Percentiles rank a stretch among this genome's conserved stretches.
Conservation (phyloP, 83 land plant genomes). For the Picea mariana region DNA sequence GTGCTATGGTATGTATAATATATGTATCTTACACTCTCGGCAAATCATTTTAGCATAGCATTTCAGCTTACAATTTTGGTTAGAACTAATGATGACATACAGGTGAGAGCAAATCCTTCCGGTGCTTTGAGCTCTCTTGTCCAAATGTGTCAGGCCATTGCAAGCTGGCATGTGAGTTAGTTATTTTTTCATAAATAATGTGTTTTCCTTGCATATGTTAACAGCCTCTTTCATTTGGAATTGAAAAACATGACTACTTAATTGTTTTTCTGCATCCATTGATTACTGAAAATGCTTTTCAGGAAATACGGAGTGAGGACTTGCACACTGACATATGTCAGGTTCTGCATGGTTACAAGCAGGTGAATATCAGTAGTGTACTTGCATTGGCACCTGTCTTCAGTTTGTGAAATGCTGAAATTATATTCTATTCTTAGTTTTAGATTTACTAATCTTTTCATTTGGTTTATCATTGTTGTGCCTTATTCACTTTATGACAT, state of each 20-base stretch:
- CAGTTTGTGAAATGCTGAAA: neutral
- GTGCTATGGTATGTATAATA: constrained; percentile 78
- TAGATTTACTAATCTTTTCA: neutral
- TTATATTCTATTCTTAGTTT: neutral
- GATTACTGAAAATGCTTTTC: neutral
- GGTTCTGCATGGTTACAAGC: constrained; percentile 92
- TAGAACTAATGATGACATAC: constrained; percentile 20
- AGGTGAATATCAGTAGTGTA: constrained; percentile 47
- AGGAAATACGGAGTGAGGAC: constrained; percentile 94
- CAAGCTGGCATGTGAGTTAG: constrained; percentile 96
- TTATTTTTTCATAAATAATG: neutral
- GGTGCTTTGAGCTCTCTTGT: constrained; percentile 80
- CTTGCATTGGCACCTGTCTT: neutral
- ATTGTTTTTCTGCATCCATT: neutral
- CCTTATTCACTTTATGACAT: neutral
- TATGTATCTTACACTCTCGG: neutral
- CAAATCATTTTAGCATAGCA: neutral
- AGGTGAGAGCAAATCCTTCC: constrained; percentile 92
- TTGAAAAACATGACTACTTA: neutral
- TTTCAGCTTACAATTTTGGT: neutral
- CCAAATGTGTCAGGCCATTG: constrained; percentile 88
- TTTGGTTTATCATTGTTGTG: neutral
- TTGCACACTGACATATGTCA: constrained; percentile 86
- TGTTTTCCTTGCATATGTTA: neutral
- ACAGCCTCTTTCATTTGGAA: neutral